Evolutionary conservation across 2,329 filamentous ascomycete species (phyloP), one percentile per base, ranked within the genome.

Genomic region (Lecanosticta acicola): DNA sequence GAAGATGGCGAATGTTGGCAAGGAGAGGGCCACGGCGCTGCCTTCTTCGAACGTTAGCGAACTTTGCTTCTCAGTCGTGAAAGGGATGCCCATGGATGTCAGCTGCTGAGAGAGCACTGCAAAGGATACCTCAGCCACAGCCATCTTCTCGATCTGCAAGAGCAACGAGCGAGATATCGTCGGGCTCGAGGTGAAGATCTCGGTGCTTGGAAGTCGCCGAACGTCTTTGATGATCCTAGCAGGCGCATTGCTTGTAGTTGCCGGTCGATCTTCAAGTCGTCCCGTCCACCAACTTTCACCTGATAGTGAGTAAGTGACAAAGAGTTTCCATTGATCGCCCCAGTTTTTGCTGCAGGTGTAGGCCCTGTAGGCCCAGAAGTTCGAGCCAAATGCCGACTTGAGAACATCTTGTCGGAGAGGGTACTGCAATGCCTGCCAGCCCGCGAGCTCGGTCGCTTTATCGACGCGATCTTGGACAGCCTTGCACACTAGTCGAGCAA

Each of bases 271-370:
- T 68, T 69, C 81, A 75, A 79, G 65, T 65, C 84, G 77, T 43
- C 87, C 71, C 49, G 90, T 70, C 81, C 84, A 90, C 86, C 87
- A 94, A 50, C 76, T 77, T 61, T 93, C 86, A 43, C 87, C 86
- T 59, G 76, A 75, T 60, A 85, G 73, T 61, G 83, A 82, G 62
- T 88, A 75, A 42, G 81, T 80, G 37, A 85, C 76, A 54, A 83
- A 81, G 32, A 94, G 69, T 51, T 83, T 79, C 86, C 87, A 95
- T 19, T 38, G 24, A 11, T 76, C 63, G 8, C 74, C 75, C 87
- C 90, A 94, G n/a, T 79, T 80, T 47, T 72, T 72, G 57, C 81
- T 83, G 58, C 54, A 54, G 4, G 76, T 79, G 52, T 94, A 82
- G 69, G 89, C 85, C 13, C 81, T 71, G 29, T 78, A 72, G 46